Conservation (phyloP, 2,329 filamentous ascomycete species). For the Drechslerella stenobrocha region DNA sequence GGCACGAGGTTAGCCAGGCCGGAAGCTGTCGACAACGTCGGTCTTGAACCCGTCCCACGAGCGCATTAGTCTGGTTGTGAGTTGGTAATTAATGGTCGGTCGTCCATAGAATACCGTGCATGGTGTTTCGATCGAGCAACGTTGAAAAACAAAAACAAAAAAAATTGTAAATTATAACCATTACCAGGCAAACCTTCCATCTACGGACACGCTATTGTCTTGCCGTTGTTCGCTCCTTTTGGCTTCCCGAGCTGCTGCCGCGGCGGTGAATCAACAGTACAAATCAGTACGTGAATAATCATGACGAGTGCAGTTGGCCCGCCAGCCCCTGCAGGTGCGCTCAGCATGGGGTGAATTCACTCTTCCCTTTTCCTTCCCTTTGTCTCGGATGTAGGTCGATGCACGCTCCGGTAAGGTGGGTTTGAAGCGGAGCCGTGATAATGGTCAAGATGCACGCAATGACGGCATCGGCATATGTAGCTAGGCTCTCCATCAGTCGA, state of each 20-base stretch:
- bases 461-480: background rate
- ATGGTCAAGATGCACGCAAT: background rate
- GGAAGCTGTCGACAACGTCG: too few relatives aligned
- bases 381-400: constrained; percentile 47
- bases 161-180: background rate
- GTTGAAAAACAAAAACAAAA: too few relatives aligned
- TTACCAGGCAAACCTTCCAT: too few relatives aligned
- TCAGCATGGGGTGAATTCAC: constrained; percentile 18
- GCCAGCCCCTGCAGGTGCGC: constrained; percentile 48
- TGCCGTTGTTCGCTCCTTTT: too few relatives aligned
- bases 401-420: constrained; percentile 10
- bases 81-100: too few relatives aligned
- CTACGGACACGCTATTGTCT: too few relatives aligned
- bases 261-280: constrained; percentile 25
- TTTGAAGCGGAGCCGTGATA: background rate
- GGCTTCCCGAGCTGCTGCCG: background rate
- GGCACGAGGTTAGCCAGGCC: too few relatives aligned
- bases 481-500: background rate
- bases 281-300: constrained; percentile 18
- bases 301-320: constrained; percentile 25
- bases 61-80: too few relatives aligned
- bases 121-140: too few relatives aligned
- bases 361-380: constrained; percentile 2
- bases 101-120: too few relatives aligned
- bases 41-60: too few relatives aligned